Evolutionary conservation across 108 stramenopile species (phyloP).

Genomic region (Discostella stelligeroides): DNA sequence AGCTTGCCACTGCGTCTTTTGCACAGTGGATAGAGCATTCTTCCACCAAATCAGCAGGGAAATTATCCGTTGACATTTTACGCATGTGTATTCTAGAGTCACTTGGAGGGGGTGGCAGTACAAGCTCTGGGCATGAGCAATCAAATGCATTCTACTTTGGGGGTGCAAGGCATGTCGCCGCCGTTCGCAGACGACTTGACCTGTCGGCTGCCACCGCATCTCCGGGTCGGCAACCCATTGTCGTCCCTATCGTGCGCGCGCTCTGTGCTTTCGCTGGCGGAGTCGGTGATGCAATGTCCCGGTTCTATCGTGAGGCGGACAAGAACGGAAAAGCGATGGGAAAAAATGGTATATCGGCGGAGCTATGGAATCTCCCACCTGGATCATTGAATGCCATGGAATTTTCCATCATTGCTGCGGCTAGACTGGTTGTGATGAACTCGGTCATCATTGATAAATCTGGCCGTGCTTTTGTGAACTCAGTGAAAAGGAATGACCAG

Average conservation of each 20-base stretch:
- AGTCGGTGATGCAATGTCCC: conserved; percentile 23
- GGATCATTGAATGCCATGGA: conserved; percentile 31
- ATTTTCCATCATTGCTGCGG: conserved; percentile 33
- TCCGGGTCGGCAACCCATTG: conserved; percentile 37
- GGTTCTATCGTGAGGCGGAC: conserved; percentile 17
- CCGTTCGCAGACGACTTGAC: conserved; percentile 30
- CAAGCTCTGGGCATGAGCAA: background rate
- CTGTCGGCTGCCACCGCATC: conserved; percentile 32
- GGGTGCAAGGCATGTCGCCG: conserved; percentile 11
- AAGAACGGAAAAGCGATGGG: conserved; percentile 10
- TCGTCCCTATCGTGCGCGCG: conserved; percentile 30
- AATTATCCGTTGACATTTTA: conserved; percentile 34
- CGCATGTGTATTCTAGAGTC: conserved; percentile 44
- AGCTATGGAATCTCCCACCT: conserved; percentile 32
- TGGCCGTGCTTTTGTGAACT: background rate
- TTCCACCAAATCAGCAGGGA: conserved; percentile 21
- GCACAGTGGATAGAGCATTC: conserved; percentile 29
- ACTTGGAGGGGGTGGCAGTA: conserved; percentile 31
- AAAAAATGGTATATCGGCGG: conserved; percentile 4
- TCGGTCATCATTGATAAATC: conserved; percentile 9
- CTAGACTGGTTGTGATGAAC: conserved; percentile 37
- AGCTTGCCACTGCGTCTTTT: conserved; percentile 30
- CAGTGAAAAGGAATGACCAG: conserved; percentile 22
- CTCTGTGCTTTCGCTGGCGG: conserved; percentile 44
- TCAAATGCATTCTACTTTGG: conserved; percentile 11